phyloP scores from a whole-genome alignment of 345 rosid genomes.

The Pistacia atlantica region DNA sequence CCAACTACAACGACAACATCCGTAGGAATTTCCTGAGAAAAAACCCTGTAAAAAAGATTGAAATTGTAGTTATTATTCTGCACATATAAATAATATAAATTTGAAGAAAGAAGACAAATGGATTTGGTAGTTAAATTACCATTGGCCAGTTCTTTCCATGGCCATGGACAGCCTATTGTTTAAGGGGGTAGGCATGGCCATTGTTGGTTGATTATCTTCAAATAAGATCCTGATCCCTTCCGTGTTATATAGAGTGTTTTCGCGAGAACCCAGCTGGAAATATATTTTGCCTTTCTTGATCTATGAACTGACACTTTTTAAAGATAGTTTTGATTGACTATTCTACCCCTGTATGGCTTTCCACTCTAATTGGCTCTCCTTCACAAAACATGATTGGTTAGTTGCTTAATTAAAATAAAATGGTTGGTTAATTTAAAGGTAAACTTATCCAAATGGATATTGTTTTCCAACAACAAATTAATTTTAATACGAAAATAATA shows the following conservation, averaged over 20 bases:
- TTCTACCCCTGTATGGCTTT: too few relatives aligned
- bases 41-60: conserved; percentile 58
- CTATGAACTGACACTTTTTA: not conserved
- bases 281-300: not conserved
- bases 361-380: too few relatives aligned
- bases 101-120: not conserved
- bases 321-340: not conserved
- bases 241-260: conserved; percentile 6
- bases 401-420: too few relatives aligned
- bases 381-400: too few relatives aligned
- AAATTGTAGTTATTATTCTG: not conserved
- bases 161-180: conserved; percentile 48
- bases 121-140: conserved; percentile 39
- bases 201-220: conserved; percentile 10
- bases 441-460: too few relatives aligned
- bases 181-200: conserved; percentile 42
- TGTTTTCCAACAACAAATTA: too few relatives aligned
- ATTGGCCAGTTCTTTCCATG: conserved; percentile 90
- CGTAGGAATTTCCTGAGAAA: conserved; percentile 81
- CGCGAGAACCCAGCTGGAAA: not conserved
- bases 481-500: too few relatives aligned
- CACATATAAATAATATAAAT: too few relatives aligned
- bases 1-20: conserved; percentile 79
- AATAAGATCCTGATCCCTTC: not conserved
- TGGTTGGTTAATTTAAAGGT: too few relatives aligned